phyloP scores from a whole-genome alignment of 176 grass and related monocot genomes.

The Alloteropsis semialata region DNA sequence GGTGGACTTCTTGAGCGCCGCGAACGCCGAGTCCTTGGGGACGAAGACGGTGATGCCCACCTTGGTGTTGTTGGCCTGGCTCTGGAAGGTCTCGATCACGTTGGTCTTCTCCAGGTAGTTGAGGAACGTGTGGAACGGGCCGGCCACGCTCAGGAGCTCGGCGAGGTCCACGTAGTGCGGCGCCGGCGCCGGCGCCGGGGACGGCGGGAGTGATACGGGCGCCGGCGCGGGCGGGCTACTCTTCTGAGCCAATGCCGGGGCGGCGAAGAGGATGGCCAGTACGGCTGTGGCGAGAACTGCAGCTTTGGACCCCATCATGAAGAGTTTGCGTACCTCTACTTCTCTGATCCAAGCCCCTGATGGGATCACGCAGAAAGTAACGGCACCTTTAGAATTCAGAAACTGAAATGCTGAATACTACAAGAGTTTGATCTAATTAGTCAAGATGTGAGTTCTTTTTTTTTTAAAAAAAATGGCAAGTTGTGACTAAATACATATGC shows the following conservation, averaged over 20 bases:
- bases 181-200: slow-evolving; percentile 66
- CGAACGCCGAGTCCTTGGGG: slow-evolving; percentile 77
- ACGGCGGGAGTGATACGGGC: slow-evolving; percentile 28
- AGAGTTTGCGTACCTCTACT: neutral
- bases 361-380: neutral
- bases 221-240: slow-evolving; percentile 35
- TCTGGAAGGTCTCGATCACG: slow-evolving; percentile 87
- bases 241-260: slow-evolving; percentile 48
- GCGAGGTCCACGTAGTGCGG: slow-evolving; percentile 65
- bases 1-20: slow-evolving; percentile 61
- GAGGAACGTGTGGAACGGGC: slow-evolving; percentile 89
- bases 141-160: slow-evolving; percentile 62
- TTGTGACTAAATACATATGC: neutral
- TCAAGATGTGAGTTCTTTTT: neutral
- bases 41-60: slow-evolving; percentile 89
- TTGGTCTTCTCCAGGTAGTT: slow-evolving; percentile 69
- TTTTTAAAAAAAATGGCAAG: neutral
- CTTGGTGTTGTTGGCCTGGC: slow-evolving; percentile 73
- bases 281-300: slow-evolving; percentile 24
- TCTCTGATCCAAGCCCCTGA: slow-evolving; percentile 32
- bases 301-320: slow-evolving; percentile 42
- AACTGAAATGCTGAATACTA: neutral
- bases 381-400: neutral
- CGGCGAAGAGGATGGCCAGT: slow-evolving; percentile 27
- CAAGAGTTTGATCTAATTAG: neutral